phyloP scores from a whole-genome alignment of 208 protist genomes.

The Wallacemonas sp. region DNA sequence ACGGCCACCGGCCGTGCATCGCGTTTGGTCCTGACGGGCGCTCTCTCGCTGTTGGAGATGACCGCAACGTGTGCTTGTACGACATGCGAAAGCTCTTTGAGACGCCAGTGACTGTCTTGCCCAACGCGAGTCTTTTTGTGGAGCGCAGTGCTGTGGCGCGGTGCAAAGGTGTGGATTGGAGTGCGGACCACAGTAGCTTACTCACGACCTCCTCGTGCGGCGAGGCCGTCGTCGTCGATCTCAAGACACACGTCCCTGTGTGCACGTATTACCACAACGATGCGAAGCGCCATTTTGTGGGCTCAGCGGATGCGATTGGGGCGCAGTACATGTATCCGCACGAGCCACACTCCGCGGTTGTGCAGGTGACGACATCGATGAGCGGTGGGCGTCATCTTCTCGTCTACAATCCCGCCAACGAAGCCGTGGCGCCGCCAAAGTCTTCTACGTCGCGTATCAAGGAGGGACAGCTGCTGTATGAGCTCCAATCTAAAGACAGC shows the following conservation, averaged over 20 bases:
- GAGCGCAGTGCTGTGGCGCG: constrained; percentile 30
- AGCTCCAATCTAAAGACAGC: constrained; percentile 79
- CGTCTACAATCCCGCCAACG: constrained; percentile 42
- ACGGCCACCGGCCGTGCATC: constrained; percentile 37
- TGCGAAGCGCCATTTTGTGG: constrained; percentile 56
- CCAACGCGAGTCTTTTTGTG: constrained; percentile 48
- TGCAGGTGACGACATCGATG: constrained; percentile 64
- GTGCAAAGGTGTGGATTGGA: constrained; percentile 58
- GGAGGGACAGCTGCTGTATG: constrained; percentile 47
- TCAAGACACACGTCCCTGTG: constrained; percentile 31
- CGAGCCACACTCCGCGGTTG: constrained; percentile 35
- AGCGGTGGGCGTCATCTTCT: constrained; percentile 68
- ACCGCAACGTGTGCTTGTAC: constrained; percentile 50
- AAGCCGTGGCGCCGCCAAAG: neutral
- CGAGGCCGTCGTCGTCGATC: constrained; percentile 41
- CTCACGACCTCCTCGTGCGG: constrained; percentile 69
- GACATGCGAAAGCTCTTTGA: constrained; percentile 62
- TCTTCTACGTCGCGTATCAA: neutral
- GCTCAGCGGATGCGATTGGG: constrained; percentile 53
- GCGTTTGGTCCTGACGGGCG: constrained; percentile 63
- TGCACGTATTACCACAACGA: constrained; percentile 67
- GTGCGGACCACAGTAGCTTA: constrained; percentile 32
- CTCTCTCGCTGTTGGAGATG: constrained; percentile 61
- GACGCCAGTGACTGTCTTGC: constrained; percentile 24
- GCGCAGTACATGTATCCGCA: constrained; percentile 62